These are phyloP conservation scores for Starmerella sp. DNA, from an alignment of 805 yeast species.

Conservation along the genomic window DNA sequence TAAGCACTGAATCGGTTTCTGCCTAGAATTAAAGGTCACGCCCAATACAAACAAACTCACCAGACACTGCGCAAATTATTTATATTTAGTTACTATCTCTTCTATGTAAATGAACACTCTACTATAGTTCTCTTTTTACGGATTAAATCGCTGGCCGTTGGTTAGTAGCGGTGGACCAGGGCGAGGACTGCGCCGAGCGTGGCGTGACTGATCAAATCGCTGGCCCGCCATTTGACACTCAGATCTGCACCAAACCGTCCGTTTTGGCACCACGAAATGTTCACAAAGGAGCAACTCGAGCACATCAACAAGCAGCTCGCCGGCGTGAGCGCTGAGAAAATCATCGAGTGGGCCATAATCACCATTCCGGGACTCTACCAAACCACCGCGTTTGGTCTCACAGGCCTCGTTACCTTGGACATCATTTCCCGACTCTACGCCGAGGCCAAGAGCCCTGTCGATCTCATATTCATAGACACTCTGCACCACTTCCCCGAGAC, in stretches of 20 bases:
- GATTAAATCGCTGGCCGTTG: background rate
- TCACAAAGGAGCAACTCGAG: constrained; percentile 40
- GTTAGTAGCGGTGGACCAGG: background rate
- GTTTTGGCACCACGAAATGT: constrained; percentile 4
- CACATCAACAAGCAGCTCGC: constrained; percentile 55
- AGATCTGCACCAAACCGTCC: background rate
- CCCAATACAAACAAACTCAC: too few species aligned
- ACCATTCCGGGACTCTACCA: constrained; percentile 77
- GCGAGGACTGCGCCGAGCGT: background rate
- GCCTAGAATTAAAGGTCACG: background rate
- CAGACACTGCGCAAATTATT: too few species aligned
- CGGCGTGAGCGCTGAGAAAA: constrained; percentile 53
- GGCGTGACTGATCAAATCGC: background rate
- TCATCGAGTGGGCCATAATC: constrained; percentile 69
- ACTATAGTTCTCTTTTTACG: too few species aligned
- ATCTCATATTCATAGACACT: constrained; percentile 79
- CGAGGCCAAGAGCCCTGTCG: constrained; percentile 38
- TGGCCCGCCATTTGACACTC: too few species aligned
- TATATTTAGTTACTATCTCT: too few species aligned
- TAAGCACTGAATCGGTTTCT: background rate
- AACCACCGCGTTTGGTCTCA: constrained; percentile 90
- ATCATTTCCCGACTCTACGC: constrained; percentile 48
- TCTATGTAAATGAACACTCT: too few species aligned
- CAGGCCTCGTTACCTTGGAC: constrained; percentile 81
- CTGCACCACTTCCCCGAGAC: constrained; percentile 94